phyloP scores from a whole-genome alignment of 2,329 filamentous ascomycete genomes.

The Huntiella bhutanensis region DNA sequence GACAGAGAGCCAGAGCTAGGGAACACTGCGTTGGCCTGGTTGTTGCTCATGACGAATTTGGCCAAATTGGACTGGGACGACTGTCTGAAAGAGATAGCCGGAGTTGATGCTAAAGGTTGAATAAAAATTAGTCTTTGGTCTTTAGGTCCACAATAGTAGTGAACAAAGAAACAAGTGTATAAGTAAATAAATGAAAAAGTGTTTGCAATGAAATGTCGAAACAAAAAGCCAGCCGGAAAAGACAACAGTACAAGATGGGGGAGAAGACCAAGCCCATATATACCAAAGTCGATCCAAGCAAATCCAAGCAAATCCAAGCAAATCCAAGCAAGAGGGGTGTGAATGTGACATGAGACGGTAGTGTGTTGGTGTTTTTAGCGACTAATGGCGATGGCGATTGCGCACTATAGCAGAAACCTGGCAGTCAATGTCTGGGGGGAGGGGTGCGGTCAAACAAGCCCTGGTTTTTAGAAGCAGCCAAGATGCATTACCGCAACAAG shows the following conservation, averaged over 20 bases:
- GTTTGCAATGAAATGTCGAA: not conserved
- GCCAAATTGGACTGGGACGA: constrained; percentile 24
- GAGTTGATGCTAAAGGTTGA: not conserved
- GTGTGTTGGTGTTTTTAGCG: no score
- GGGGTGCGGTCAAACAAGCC: no score
- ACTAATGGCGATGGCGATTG: no score
- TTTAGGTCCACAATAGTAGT: not conserved
- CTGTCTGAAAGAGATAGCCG: constrained; percentile 15
- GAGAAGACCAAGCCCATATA: not conserved
- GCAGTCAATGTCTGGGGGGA: no score
- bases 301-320: not conserved
- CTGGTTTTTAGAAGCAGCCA: no score
- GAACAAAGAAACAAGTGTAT: not conserved
- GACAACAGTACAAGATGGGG: not conserved
- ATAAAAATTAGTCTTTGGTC: not conserved
- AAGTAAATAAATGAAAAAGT: not conserved
- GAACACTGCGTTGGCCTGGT: constrained; percentile 13
- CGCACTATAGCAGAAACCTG: no score
- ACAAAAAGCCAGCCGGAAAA: not conserved
- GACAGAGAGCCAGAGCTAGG: constrained; percentile 16
- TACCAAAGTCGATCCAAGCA: not conserved
- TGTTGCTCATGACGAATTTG: constrained; percentile 28
- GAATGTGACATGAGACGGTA: not conserved
- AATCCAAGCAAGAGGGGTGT: not conserved
- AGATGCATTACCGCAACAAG: no score